Conservation (phyloP, 1,284 basidiomycete genomes). For the Anthracocystis setariae region DNA sequence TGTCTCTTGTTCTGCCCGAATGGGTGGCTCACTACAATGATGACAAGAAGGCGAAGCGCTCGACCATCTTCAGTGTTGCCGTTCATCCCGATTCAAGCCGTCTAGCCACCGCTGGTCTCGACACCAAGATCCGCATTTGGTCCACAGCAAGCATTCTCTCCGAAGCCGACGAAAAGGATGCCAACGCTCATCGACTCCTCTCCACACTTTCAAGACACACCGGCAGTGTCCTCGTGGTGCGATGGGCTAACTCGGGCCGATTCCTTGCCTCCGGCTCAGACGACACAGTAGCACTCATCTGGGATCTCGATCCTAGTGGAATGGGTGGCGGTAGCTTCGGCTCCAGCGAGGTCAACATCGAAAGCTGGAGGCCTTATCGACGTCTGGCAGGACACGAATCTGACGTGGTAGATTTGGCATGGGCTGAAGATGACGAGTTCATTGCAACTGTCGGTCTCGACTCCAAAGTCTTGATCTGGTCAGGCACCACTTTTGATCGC, state of each 20-base stretch:
- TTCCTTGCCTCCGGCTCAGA: conserved; percentile 97
- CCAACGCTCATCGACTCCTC: conserved; percentile 83
- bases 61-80: conserved; percentile 89
- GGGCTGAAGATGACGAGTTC: conserved; percentile 82
- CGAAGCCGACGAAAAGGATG: conserved; percentile 75
- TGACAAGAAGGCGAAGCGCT: conserved; percentile 74
- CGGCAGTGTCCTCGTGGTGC: conserved; percentile 89
- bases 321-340: conserved; percentile 57
- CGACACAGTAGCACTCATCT: conserved; percentile 93
- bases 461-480: conserved; percentile 88
- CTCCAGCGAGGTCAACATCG: conserved; percentile 72
- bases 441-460: conserved; percentile 94
- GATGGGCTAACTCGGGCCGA: conserved; percentile 93
- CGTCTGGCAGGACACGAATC: conserved; percentile 83
- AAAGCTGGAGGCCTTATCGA: conserved; percentile 94
- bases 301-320: conserved; percentile 80
- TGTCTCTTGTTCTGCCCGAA: conserved; percentile 64
- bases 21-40: conserved; percentile 65
- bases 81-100: conserved; percentile 96
- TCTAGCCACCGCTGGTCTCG: conserved; percentile 91
- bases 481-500: conserved; percentile 60
- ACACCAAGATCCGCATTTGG: conserved; percentile 97
- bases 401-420: conserved; percentile 94
- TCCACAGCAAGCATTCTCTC: conserved; percentile 90
- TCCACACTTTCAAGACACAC: conserved; percentile 93